Percentiles rank a stretch among this genome's conserved stretches.
Conservation (phyloP, 1,284 basidiomycete species). For the Cutaneotrichosporon mucoides region DNA sequence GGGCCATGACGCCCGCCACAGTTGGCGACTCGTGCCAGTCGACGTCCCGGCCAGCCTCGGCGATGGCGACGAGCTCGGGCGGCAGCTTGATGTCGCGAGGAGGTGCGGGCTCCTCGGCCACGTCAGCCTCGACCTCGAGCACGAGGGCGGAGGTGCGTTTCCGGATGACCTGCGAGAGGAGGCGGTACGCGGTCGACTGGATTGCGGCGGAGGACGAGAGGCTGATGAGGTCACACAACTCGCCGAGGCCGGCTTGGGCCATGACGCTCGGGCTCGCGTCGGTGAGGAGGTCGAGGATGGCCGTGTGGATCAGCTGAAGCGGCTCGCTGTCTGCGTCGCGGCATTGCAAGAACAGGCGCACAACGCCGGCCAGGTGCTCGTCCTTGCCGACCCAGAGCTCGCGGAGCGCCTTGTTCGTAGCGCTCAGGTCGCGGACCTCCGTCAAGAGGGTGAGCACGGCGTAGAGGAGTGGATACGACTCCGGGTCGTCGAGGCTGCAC, state of each 20-base stretch:
- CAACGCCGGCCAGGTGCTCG: conserved; percentile 19
- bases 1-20: conserved; percentile 34
- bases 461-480: conserved; percentile 61
- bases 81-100: conserved; percentile 55
- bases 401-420: conserved; percentile 68
- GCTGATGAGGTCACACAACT: conserved; percentile 42
- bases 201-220: conserved; percentile 31
- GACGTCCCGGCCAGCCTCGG: conserved; percentile 54
- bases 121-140: conserved; percentile 66
- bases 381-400: conserved; percentile 61
- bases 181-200: conserved; percentile 40
- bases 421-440: conserved; percentile 64
- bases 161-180: conserved; percentile 35
- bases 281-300: conserved; percentile 64
- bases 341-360: conserved; percentile 41
- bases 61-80: conserved; percentile 60
- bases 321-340: conserved; percentile 56
- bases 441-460: conserved; percentile 67
- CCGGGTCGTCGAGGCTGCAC: conserved; percentile 58
- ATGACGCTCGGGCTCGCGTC: conserved; percentile 63
- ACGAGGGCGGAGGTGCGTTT: conserved; percentile 55
- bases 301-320: conserved; percentile 62
- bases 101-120: conserved; percentile 24
- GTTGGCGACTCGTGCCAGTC: conserved; percentile 48
- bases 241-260: conserved; percentile 61